phyloP scores from a whole-genome alignment of 805 yeast species.

The Yarrowia sp. region DNA sequence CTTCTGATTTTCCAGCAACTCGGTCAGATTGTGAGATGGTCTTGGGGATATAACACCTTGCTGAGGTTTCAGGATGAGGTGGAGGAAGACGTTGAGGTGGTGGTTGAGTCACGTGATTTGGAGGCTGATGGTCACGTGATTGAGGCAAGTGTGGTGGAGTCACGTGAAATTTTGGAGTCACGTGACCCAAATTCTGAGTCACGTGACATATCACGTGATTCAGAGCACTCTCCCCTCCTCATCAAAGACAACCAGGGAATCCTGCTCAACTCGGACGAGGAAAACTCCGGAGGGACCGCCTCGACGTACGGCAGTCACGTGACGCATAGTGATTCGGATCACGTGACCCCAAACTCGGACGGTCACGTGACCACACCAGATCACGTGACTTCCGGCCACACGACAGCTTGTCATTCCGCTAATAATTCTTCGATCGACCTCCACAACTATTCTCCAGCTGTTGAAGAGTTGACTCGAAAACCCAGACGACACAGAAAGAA shows the following conservation, averaged over 20 bases:
- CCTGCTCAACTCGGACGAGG: constrained; percentile 21
- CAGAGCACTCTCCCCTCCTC: constrained; percentile 8
- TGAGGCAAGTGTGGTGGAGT: too few species aligned
- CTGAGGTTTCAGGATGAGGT: constrained; percentile 44
- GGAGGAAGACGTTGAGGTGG: not conserved
- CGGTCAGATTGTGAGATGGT: constrained; percentile 72
- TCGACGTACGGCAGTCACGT: constrained; percentile 5
- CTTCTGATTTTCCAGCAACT: constrained; percentile 69
- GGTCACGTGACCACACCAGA: not conserved
- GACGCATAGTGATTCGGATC: too few species aligned
- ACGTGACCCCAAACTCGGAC: too few species aligned
- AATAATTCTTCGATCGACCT: constrained; percentile 6
- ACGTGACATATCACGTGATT: not conserved
- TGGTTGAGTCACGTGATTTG: not conserved
- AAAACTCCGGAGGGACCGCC: not conserved
- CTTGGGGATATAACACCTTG: constrained; percentile 72
- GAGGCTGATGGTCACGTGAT: not conserved
- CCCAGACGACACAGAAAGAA: constrained; percentile 3
- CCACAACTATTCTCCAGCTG: constrained; percentile 6
- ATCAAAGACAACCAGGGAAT: not conserved
- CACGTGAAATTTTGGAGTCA: not conserved
- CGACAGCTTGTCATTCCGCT: constrained; percentile 1
- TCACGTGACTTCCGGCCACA: not conserved
- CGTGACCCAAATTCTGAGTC: not conserved
- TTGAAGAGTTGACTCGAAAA: constrained; percentile 10